Evolutionary conservation across 1,284 basidiomycete species (phyloP), one percentile per base, ranked within the genome.

Genomic region (Sanghuangporus weigelae): DNA sequence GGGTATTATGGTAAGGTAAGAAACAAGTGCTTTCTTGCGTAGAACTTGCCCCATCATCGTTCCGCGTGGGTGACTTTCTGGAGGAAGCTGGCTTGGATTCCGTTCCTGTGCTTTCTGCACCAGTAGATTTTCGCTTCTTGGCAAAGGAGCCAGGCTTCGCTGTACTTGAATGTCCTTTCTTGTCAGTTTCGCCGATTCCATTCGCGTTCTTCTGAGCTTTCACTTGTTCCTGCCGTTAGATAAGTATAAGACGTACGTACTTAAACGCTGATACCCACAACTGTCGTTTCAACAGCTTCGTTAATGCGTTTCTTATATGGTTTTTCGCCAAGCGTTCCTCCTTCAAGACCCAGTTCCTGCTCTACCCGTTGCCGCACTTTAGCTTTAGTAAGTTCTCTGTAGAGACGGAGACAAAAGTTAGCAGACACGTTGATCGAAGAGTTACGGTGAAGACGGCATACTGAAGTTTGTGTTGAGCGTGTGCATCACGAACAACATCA

Each of bases 331-430:
- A 87, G 71, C 3, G 72, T 69, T 0, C 78, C 79, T 14, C 71
- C 64, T 7, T 76, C 72, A n/a, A 87, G 68, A 10, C 67, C 66
- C 56, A 84, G 73, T 11, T 72, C 66, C 14, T 71, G 65, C 69
- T 84, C 84, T 2, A 85, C 63, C n/a, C 74, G 68, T 58, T 72
- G 70, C 16, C 83, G 79, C 38, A 85, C 76, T 23, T 78, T 75
- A n/a, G 79, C 79, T 40, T 77, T 75, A 0, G 83, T 85, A 11
- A 82, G 69, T 42, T 75, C 66, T 50, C 83, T 86, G 63, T 8
- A 7, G 35, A 46, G 54, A 39, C 53, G 40, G 7, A 44, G 40
- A 31, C 12, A 21, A 19, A 16, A 16, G 36, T 40, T 31, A 12
- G 39, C 16, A 21, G 12, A 12, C n/a, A 35, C 23, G 51, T 64